phyloP scores from a whole-genome alignment of 164 flowering plant genomes.

The Amborella trichopoda region DNA sequence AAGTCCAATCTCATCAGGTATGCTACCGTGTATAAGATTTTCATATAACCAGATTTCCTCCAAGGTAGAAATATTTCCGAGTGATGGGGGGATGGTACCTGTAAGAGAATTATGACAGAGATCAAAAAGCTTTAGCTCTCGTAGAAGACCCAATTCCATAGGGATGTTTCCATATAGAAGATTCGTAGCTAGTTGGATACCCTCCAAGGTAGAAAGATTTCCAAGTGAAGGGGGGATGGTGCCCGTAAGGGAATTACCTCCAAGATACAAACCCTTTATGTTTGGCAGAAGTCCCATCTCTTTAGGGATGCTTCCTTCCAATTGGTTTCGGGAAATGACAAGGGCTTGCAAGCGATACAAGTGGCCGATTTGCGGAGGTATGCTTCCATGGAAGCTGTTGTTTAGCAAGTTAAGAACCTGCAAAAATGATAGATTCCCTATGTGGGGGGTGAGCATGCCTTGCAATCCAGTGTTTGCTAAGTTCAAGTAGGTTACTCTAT shows the following conservation, averaged over 20 bases:
- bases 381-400: constrained; percentile 12
- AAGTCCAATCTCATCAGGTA: too few species aligned
- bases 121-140: background rate
- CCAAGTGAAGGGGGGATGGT: constrained; percentile 12
- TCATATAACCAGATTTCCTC: too few species aligned
- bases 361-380: constrained; percentile 8
- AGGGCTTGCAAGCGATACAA: constrained; percentile 2
- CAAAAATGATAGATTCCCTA: constrained; percentile 26
- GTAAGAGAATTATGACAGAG: background rate
- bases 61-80: constrained; percentile 4
- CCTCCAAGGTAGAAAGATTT: constrained; percentile 3
- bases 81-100: constrained; percentile 4
- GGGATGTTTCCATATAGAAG: constrained; percentile 7
- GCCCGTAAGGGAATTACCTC: constrained; percentile 10
- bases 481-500: constrained; percentile 9
- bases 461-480: constrained; percentile 4
- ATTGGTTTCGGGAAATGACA: background rate
- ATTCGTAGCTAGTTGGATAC: background rate
- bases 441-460: constrained; percentile 18
- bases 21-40: too few species aligned
- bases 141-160: background rate
- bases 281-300: constrained; percentile 3
- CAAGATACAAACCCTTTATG: background rate
- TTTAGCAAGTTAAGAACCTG: background rate
- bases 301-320: constrained; percentile 4